Evolutionary conservation across 495 filamentous ascomycete genomes (phyloP).

Genomic region (Aspergillus coremiiformis): DNA sequence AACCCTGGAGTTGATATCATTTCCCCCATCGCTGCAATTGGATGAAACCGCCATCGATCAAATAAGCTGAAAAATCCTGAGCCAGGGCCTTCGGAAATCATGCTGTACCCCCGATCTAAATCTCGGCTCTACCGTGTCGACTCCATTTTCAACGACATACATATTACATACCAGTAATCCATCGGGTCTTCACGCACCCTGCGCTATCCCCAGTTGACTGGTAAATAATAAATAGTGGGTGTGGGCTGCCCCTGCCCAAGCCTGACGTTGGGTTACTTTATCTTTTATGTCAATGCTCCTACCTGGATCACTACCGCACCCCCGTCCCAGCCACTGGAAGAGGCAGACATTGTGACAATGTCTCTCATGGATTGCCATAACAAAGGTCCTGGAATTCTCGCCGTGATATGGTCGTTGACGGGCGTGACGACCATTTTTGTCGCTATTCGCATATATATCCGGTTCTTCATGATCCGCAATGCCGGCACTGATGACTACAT

Average conservation of each 20-base stretch:
- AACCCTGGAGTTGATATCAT: too few species aligned
- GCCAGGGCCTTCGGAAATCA: not conserved
- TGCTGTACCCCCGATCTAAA: not conserved
- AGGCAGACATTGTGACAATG: not conserved
- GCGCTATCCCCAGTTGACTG: not conserved
- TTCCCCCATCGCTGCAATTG: not conserved
- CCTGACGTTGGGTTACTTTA: not conserved
- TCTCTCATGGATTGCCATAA: constrained; percentile 12
- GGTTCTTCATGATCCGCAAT: constrained; percentile 30
- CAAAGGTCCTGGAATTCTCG: constrained; percentile 30
- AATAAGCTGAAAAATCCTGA: not conserved
- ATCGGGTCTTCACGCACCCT: not conserved
- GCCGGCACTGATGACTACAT: constrained; percentile 41
- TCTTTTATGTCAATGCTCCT: not conserved
- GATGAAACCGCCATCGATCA: not conserved
- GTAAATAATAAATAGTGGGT: too few species aligned
- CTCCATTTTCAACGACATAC: not conserved
- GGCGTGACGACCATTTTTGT: constrained; percentile 21
- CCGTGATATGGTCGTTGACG: constrained; percentile 29
- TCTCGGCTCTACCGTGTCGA: not conserved
- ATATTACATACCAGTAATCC: not conserved
- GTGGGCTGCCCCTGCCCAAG: not conserved
- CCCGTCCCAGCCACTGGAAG: not conserved
- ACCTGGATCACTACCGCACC: not conserved
- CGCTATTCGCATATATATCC: constrained; percentile 39